phyloP scores from a whole-genome alignment of 1,284 basidiomycete species.

The Hortiboletus rubellus region DNA sequence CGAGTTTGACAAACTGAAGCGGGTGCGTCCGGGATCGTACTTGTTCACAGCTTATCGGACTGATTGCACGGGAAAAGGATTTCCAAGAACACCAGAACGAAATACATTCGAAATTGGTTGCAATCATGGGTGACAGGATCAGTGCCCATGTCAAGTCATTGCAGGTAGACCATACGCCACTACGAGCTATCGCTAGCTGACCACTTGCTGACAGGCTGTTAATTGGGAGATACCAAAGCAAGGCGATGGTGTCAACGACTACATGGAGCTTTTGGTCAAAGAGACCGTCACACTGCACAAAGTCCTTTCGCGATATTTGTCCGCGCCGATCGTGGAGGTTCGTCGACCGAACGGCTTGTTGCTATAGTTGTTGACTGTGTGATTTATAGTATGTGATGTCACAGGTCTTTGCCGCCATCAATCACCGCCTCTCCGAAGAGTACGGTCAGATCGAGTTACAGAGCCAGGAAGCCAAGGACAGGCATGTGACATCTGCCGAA shows the following conservation, averaged over 20 bases:
- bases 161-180: constrained; percentile 49
- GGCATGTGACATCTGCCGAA: constrained; percentile 48
- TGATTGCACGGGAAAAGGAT: constrained; percentile 57
- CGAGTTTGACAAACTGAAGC: constrained; percentile 97
- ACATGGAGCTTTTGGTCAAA: constrained; percentile 91
- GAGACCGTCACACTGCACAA: constrained; percentile 97
- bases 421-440: constrained; percentile 83
- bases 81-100: constrained; percentile 99
- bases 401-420: constrained; percentile 90
- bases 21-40: constrained; percentile 52
- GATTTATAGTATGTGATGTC: constrained; percentile 78
- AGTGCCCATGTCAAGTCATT: constrained; percentile 82
- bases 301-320: constrained; percentile 90
- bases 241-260: constrained; percentile 66
- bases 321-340: constrained; percentile 77
- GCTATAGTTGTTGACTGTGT: constrained; percentile 3
- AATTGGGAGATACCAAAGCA: constrained; percentile 71
- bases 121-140: constrained; percentile 97
- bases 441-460: constrained; percentile 80
- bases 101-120: constrained; percentile 96
- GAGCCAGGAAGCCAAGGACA: constrained; percentile 76
- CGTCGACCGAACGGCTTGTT: constrained; percentile 7
- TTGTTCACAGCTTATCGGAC: constrained; percentile 1
- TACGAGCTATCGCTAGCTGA: neutral
- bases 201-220: constrained; percentile 51